A percentile compares a stretch with the other conserved stretches of the same genome.
Evolutionary conservation across 306 rosid genomes (phyloP).

Genomic region (Luffa acutangula): DNA sequence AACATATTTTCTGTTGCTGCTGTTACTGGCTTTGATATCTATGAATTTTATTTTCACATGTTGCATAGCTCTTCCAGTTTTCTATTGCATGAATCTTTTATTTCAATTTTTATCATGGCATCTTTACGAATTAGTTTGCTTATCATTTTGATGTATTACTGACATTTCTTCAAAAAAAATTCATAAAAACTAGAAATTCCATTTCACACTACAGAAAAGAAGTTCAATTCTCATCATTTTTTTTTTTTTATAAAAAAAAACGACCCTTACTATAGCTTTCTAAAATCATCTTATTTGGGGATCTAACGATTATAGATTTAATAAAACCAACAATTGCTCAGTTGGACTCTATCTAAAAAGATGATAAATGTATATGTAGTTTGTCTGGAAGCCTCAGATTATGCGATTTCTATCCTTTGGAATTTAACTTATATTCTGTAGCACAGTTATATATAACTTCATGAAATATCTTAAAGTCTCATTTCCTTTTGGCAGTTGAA

Average conservation of each 20-base stretch:
- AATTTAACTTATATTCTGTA: neutral
- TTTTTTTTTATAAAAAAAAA: neutral
- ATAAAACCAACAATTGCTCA: neutral
- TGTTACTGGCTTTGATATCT: neutral
- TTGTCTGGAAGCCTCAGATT: neutral
- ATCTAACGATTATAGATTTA: neutral
- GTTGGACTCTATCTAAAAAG: neutral
- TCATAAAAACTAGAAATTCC: neutral
- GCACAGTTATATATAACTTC: neutral
- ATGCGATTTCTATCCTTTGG: neutral
- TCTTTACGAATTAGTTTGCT: neutral
- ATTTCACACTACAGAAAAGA: neutral
- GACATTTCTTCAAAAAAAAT: neutral
- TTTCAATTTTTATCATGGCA: neutral
- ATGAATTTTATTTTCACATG: neutral
- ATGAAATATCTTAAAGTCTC: neutral
- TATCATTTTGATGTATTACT: neutral
- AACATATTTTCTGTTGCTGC: slow-evolving; percentile 20
- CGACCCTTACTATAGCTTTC: neutral
- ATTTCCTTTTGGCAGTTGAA: slow-evolving; percentile 48
- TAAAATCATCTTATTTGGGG: neutral
- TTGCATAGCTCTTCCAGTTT: neutral
- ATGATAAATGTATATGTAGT: neutral
- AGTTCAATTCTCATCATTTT: neutral
- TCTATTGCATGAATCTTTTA: neutral